Percentiles rank a stretch among this genome's conserved stretches.
Conservation (phyloP, 1,139 yeast species). For the Lodderomyces orthopsilosis region DNA sequence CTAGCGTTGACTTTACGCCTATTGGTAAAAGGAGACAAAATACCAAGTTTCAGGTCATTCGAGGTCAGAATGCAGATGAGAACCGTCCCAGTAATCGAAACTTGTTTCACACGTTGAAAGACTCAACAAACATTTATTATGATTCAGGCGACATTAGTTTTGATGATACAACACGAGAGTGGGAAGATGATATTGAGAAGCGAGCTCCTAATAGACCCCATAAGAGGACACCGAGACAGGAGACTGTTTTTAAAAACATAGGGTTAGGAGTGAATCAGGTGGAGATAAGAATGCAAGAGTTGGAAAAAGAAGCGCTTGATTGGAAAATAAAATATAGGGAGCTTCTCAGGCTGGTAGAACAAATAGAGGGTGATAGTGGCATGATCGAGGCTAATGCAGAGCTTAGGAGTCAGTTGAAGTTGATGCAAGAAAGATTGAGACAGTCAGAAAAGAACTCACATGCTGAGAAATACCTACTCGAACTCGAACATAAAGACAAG, state of each 20-base stretch:
- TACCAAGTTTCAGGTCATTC: constrained; percentile 13
- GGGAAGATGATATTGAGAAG: constrained; percentile 5
- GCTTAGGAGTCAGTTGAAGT: constrained; percentile 2
- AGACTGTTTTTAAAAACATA: constrained; percentile 4
- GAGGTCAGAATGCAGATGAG: constrained; percentile 8
- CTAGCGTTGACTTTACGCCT: constrained; percentile 13
- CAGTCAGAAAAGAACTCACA: not conserved
- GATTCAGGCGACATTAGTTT: constrained; percentile 9
- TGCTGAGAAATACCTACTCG: not conserved
- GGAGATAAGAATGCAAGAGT: constrained; percentile 12
- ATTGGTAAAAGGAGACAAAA: constrained; percentile 11
- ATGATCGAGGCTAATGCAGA: constrained; percentile 6
- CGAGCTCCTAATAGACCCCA: not conserved
- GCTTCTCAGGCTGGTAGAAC: constrained; percentile 10
- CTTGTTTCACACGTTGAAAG: constrained; percentile 13
- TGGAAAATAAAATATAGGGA: constrained; percentile 14
- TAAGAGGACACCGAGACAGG: not conserved
- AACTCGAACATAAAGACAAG: constrained; percentile 6
- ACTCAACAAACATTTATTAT: constrained; percentile 6
- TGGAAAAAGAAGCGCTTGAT: constrained; percentile 11
- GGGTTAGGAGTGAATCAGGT: constrained; percentile 13
- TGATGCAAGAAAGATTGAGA: constrained; percentile 4
- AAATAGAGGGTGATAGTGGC: constrained; percentile 9
- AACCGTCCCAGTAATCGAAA: constrained; percentile 8
- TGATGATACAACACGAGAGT: constrained; percentile 12